phyloP scores from a whole-genome alignment of 257 asterid species.

The Nicotiana tabacum region DNA sequence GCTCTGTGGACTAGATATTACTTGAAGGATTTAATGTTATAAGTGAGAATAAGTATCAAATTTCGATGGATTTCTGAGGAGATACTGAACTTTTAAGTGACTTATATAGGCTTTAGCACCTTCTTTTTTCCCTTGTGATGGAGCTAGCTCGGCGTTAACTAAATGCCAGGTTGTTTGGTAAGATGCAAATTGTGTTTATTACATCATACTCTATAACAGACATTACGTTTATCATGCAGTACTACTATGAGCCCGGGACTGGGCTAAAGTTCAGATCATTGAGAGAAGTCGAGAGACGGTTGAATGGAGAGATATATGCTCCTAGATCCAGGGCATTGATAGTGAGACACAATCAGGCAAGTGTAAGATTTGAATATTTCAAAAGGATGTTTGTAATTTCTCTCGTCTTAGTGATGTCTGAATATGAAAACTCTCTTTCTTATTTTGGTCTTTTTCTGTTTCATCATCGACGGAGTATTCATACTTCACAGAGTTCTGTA shows the following conservation, averaged over 20 bases:
- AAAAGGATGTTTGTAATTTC: neutral
- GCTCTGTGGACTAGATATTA: neutral
- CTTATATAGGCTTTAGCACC: neutral
- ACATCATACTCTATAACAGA: neutral
- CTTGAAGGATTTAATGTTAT: neutral
- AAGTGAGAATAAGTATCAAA: too few species aligned
- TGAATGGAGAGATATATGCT: conserved; percentile 36
- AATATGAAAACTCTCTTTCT: neutral
- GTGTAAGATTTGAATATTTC: neutral
- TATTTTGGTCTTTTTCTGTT: neutral
- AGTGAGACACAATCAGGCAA: conserved; percentile 16
- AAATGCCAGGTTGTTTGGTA: neutral
- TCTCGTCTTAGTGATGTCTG: neutral
- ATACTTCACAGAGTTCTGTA: conserved; percentile 19
- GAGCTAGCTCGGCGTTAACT: neutral
- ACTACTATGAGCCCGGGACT: conserved; percentile 70
- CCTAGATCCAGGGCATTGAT: conserved; percentile 11
- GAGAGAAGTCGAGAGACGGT: conserved; percentile 39
- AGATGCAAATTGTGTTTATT: neutral
- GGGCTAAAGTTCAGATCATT: conserved; percentile 65
- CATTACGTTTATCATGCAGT: conserved; percentile 35
- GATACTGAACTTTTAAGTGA: neutral
- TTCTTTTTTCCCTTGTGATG: neutral
- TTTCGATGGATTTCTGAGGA: too few species aligned
- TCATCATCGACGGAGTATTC: neutral